Conservation (phyloP, 1,284 basidiomycete genomes). For the Cryptococcus depauperatus region DNA sequence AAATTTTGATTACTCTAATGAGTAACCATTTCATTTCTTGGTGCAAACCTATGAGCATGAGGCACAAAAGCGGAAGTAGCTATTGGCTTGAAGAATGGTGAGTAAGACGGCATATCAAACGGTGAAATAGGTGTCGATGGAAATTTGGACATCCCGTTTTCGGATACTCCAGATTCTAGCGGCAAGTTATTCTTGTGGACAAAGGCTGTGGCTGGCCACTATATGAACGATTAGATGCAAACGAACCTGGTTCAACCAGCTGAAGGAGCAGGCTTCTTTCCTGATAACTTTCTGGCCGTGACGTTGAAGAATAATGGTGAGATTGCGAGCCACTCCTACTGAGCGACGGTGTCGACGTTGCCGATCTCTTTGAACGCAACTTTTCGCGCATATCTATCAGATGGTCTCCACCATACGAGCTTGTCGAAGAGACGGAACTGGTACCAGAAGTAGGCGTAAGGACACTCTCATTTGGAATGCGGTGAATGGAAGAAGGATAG, state of each 20-base stretch:
- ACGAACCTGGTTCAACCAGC: too few relatives aligned
- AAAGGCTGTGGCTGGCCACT: slow-evolving; percentile 37
- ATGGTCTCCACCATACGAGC: slow-evolving; percentile 27
- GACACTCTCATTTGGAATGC: slow-evolving; percentile 27
- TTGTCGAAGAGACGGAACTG: slow-evolving; percentile 10
- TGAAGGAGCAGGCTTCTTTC: not conserved
- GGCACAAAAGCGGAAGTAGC: not conserved
- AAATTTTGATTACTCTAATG: too few relatives aligned
- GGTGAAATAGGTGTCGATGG: slow-evolving; percentile 36
- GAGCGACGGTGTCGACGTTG: slow-evolving; percentile 6
- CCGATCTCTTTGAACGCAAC: slow-evolving; percentile 12
- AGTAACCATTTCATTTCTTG: too few relatives aligned
- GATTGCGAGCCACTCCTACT: slow-evolving; percentile 7
- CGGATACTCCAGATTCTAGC: slow-evolving; percentile 14
- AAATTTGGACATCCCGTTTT: slow-evolving; percentile 21
- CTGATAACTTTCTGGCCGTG: not conserved
- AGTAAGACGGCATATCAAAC: slow-evolving; percentile 38
- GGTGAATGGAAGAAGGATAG: slow-evolving; percentile 22
- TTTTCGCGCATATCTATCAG: slow-evolving; percentile 26
- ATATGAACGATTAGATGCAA: slow-evolving; percentile 1
- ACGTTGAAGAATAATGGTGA: slow-evolving; percentile 2
- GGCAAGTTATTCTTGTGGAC: slow-evolving; percentile 12
- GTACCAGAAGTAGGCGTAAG: slow-evolving; percentile 9
- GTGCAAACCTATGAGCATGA: too few relatives aligned
- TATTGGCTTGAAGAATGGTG: slow-evolving; percentile 25